Evolutionary conservation across 2,329 filamentous ascomycete species (phyloP), one percentile per base, ranked within the genome.

Genomic region (Hansfordia pulvinata): DNA sequence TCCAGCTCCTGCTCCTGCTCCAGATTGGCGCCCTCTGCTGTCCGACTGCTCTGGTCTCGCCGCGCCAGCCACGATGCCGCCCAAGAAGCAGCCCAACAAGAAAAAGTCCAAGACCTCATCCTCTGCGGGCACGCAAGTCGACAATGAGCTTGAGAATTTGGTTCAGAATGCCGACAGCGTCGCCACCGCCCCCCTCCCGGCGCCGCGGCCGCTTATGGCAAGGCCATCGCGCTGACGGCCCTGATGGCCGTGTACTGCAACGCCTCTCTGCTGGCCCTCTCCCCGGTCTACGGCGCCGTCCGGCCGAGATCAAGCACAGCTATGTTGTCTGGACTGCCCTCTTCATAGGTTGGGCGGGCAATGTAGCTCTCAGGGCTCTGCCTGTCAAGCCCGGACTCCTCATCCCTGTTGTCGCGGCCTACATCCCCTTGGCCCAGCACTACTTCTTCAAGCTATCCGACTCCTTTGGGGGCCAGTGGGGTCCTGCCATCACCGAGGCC

Each of bases 211-310:
- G 36, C 62, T 31, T 63, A 64, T 33, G 39, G 50, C 34, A 54
- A 54, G 35, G 49, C 56, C 3, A 37, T 44, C 12, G 42, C 50
- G n/a, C 44, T 76, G 10, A 54, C 76, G 34, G 39, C 58, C 15
- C 56, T 80, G 23, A 62, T 69, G 8, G 80, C 75, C 23, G 46
- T 76, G 21, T 73, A 68, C 33, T 76, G 78, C 24, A 72, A 75
- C 35, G 68, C 78, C 31, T 88, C 81, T 1, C 72, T 83, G 45
- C 62, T 85, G 35, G 76, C 70, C 20, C 62, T 96, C 18, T 81
- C 84, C 12, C 90, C 90, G 2, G 79, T 92, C 8, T 96, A 92
- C 52, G 90, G 90, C 27, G 74, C 76, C 10, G 81, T 93, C 19
- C 88, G 2, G 63, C 84, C 1, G 66, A 70, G 2, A 60, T 77